phyloP scores from a whole-genome alignment of 192 early-diverging fungal genomes.

The Spizellomyces punctatus region DNA sequence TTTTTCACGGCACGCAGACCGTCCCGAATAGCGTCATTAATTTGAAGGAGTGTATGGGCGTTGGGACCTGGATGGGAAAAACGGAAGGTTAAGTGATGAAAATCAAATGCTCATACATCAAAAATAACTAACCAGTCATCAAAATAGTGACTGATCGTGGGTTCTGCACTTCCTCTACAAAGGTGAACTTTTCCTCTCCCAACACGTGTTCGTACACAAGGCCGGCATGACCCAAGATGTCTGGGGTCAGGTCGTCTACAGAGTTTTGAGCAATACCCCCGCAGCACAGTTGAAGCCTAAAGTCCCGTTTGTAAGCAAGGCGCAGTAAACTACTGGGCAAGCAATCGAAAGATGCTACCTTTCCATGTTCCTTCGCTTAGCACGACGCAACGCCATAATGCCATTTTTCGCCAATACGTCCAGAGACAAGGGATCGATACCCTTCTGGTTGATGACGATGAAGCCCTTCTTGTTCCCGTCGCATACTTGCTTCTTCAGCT shows the following conservation, averaged over 20 bases:
- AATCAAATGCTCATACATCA: background rate
- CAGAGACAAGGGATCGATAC: slow-evolving; percentile 96
- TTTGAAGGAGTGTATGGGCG: slow-evolving; percentile 88
- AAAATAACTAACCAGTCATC: slow-evolving; percentile 75
- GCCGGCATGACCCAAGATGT: slow-evolving; percentile 88
- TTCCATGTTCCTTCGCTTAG: slow-evolving; percentile 99
- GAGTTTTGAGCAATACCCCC: slow-evolving; percentile 97
- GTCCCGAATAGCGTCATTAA: slow-evolving; percentile 97
- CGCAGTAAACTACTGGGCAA: background rate
- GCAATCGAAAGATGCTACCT: slow-evolving; percentile 43
- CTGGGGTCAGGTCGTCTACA: slow-evolving; percentile 88
- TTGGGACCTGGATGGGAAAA: slow-evolving; percentile 68
- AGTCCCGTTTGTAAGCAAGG: background rate
- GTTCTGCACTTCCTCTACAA: slow-evolving; percentile 92
- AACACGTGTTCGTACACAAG: slow-evolving; percentile 94
- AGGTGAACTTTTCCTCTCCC: slow-evolving; percentile 99
- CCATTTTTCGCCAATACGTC: slow-evolving; percentile 95
- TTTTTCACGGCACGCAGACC: slow-evolving; percentile 98
- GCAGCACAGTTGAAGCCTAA: slow-evolving; percentile 84
- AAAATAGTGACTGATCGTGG: slow-evolving; percentile 88
- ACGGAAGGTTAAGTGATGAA: background rate
- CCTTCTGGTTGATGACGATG: slow-evolving; percentile 99
- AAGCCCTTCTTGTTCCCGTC: slow-evolving; percentile 85
- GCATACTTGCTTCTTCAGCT: slow-evolving; percentile 96
- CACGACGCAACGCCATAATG: slow-evolving; percentile 92